Conservation (phyloP, 2,329 filamentous ascomycete genomes). For the Aspergillus tanneri region DNA sequence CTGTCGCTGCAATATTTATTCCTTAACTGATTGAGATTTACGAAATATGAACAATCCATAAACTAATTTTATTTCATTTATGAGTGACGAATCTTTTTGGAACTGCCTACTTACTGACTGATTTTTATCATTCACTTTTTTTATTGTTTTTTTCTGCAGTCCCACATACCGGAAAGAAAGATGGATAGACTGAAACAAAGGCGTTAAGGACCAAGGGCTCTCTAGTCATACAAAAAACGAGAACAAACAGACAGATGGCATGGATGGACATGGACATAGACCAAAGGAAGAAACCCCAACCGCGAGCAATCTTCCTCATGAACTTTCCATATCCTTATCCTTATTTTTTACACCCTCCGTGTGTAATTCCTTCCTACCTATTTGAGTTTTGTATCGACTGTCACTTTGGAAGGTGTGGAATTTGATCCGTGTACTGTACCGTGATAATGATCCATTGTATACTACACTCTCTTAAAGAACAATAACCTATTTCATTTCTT, state of each 20-base stretch:
- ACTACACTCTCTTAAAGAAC: not conserved
- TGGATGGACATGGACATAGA: not conserved
- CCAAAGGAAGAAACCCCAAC: not conserved
- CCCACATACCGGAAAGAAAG: not conserved
- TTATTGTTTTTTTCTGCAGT: not conserved
- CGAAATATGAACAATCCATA: not conserved
- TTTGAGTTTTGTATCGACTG: too few relatives aligned
- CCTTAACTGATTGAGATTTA: constrained; percentile 20
- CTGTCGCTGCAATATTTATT: constrained; percentile 39
- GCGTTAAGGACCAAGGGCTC: not conserved
- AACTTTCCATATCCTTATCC: too few relatives aligned
- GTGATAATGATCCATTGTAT: not conserved
- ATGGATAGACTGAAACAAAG: not conserved
- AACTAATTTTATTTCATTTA: not conserved
- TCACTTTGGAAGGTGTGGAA: not conserved
- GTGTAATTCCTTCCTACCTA: too few relatives aligned
- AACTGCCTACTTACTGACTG: not conserved
- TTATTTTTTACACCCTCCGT: too few relatives aligned
- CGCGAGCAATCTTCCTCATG: too few relatives aligned
- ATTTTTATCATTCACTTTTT: not conserved
- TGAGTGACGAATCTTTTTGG: not conserved
- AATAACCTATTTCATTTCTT: too few relatives aligned
- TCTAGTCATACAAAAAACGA: not conserved
- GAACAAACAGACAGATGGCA: too few relatives aligned
- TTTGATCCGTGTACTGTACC: not conserved